Evolutionary conservation across 1,284 basidiomycete genomes (phyloP), one percentile per base, ranked within the genome.

Genomic region (Fomitopsis pinicola): DNA sequence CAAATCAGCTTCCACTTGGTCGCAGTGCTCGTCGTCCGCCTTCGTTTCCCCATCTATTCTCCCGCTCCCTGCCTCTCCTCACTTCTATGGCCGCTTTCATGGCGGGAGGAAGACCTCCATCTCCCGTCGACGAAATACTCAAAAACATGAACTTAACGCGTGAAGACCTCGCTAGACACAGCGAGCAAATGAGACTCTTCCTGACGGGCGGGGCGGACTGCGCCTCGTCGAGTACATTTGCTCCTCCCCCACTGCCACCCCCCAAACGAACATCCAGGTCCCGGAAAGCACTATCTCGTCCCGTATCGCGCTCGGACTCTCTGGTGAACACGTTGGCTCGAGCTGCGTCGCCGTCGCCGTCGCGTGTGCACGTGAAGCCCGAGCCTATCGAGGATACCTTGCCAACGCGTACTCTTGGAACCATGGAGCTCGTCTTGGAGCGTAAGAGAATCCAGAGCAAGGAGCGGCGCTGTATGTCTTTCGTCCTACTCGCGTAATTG

Each of bases 371-470:
- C 30, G 78, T 88, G 64, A 88, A 88, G 72, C 73, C 80, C 1
- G 88, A 87, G 66, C 81, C 82, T 17, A 65, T 73, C 46, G 86
- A 89, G 59, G 69, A 69, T 22, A 60, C 74, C 44, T 70, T 81
- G 44, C 80, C 82, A 14, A 69, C 77, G n/a, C 82, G 85, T 22
- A 83, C 80, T 35, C 82, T 82, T 70, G 85, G 86, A 63, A 88
- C 80, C 68, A 91, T 91, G 88, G 86, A 91, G 64, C 76, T 82
- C 73, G 82, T 91, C 28, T 80, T 91, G 62, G 88, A 91, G 70
- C 81, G 84, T 50, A 86, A 88, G 74, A 82, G 82, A 60, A 73
- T 72, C 65, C 82, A 81, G 62, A 81, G 75, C 67, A 81, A 73
- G 62, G 82, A 81, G 56, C 83, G 67, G 52, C 64, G 68, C 64